Base-by-base conservation (phyloP, 176 grass and related monocot genomes). In the Lolium multiflorum region DNA sequence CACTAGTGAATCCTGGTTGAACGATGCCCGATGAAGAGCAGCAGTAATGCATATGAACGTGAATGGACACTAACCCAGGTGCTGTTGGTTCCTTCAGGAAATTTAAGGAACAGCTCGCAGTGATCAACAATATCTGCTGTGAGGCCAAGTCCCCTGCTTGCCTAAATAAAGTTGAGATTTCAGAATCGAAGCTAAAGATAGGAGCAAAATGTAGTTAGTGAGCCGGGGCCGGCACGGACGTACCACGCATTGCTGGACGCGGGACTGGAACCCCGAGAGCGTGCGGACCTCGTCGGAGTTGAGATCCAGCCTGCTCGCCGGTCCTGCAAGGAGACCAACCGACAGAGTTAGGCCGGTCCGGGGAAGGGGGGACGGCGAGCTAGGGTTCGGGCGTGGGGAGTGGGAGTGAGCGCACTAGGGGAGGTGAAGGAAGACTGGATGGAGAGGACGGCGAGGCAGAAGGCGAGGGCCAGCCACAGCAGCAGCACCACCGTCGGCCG, bases 161-260 rank as follows among this genome's bases (percentile, higher is more conserved):
- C 97, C 97, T 98, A 92, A 60, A 86, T 44, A 92, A 85, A 85
- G 31, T 71, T 7, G 5, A 46, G 69, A 37, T 16, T 47, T 91
- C 50, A 88, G 69, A 56, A 84, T n/a, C 39, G 20, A 12, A 83
- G 52, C 24, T 64, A 85, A 62, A 87, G 6, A 43, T 17, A 84
- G 4, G 54, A 55, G 31, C 3, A 80, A 50, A 24, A 56, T 56
- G 54, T 56, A 56, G 17, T 20, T 56, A 18, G 54, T 56, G 54
- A 18, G 54, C 54, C 54, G 17, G 54, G 54, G 46, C 6, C 8
- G 46, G 60, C 22, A 13, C 21, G 31, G 6, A 71, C 82, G 26
- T 85, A 96, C 97, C 92, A 98, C 89, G 88, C 97, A 98, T 79
- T 98, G 90, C 79, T 94, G 93, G 20, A 98, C 85, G 65, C 76